Conservation (phyloP, 768 basidiomycete species). For the Podaxis sp. region DNA sequence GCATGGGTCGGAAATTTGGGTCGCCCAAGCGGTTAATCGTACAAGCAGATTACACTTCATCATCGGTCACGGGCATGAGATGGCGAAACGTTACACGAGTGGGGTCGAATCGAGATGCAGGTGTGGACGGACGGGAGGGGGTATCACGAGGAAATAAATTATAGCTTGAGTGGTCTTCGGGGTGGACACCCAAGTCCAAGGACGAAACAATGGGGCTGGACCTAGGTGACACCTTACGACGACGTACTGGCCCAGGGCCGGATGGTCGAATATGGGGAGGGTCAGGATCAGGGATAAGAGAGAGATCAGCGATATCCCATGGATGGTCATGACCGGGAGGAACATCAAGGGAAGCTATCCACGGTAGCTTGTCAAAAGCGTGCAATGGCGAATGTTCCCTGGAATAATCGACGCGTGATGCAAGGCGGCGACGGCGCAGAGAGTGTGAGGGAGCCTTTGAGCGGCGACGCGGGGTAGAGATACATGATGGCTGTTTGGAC, state of each 20-base stretch:
- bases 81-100: constrained; percentile 49
- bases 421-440: constrained; percentile 25
- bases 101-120: constrained; percentile 37
- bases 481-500: constrained; percentile 17
- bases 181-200: constrained; percentile 6
- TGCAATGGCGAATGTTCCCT: constrained; percentile 27
- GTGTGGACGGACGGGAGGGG: constrained; percentile 20
- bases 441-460: constrained; percentile 23
- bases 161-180: constrained; percentile 3
- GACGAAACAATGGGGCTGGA: constrained; percentile 37
- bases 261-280: constrained; percentile 19
- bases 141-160: constrained; percentile 11
- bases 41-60: constrained; percentile 29
- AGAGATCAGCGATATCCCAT: constrained; percentile 64
- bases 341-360: constrained; percentile 57
- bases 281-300: constrained; percentile 39
- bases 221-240: constrained; percentile 50
- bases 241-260: constrained; percentile 52
- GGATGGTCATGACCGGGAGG: constrained; percentile 35
- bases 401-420: constrained; percentile 22
- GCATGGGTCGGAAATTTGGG: constrained; percentile 12
- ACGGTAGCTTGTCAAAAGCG: constrained; percentile 60
- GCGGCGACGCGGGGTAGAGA: constrained; percentile 34
- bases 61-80: constrained; percentile 55
- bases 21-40: constrained; percentile 24